Evolutionary conservation across 2,329 filamentous ascomycete genomes (phyloP).

Genomic region (Colletotrichum euphorbiae): DNA sequence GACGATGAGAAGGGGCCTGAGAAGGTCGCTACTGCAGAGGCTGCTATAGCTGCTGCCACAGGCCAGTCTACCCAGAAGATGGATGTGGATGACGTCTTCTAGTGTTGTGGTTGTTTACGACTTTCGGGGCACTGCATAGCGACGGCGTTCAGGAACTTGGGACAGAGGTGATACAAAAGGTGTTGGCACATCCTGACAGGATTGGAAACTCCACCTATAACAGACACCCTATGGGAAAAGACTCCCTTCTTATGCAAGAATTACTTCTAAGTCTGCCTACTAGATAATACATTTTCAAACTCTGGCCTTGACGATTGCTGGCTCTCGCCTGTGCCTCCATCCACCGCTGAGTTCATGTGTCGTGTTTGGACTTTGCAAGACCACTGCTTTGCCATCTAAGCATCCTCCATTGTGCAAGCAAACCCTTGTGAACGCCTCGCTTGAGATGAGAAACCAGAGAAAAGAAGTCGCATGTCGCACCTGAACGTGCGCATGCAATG

Average conservation of each 20-base stretch:
- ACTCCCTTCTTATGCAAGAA: slow-evolving; percentile 28
- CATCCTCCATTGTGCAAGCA: slow-evolving; percentile 34
- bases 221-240: not conserved
- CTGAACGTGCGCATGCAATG: not conserved
- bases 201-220: not conserved
- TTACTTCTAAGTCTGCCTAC: slow-evolving; percentile 39
- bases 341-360: not conserved
- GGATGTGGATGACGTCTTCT: slow-evolving; percentile 58
- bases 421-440: slow-evolving; percentile 48
- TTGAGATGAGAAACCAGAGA: slow-evolving; percentile 46
- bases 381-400: slow-evolving; percentile 44
- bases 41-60: slow-evolving; percentile 50
- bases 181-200: not conserved
- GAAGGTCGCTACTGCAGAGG: slow-evolving; percentile 49
- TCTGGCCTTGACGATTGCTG: slow-evolving; percentile 1
- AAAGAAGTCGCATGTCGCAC: slow-evolving; percentile 40
- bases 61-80: slow-evolving; percentile 53
- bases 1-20: slow-evolving; percentile 75
- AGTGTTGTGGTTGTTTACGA: not conserved
- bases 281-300: slow-evolving; percentile 39
- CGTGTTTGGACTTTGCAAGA: slow-evolving; percentile 31
- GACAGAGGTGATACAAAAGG: not conserved
- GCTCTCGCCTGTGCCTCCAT: slow-evolving; percentile 5
- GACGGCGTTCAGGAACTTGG: slow-evolving; percentile 45
- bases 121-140: slow-evolving; percentile 40